Evolutionary conservation across 2,329 filamentous ascomycete genomes (phyloP).

Genomic region (Cercospora brassicicola): DNA sequence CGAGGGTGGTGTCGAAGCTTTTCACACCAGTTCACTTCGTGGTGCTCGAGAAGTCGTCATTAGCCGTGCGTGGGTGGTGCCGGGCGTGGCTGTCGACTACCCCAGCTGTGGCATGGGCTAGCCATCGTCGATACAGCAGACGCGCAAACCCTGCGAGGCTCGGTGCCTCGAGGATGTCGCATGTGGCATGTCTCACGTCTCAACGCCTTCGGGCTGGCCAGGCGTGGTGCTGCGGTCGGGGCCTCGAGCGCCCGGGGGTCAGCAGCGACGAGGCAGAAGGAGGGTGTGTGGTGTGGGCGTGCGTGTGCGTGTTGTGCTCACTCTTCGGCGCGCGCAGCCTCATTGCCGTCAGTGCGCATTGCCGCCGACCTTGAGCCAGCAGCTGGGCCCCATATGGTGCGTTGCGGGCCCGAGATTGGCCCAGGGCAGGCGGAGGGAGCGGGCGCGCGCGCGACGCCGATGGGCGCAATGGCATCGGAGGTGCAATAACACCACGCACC

Average conservation of each 20-base stretch:
- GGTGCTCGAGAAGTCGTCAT: slow-evolving; percentile 32
- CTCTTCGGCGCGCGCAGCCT: slow-evolving; percentile 6
- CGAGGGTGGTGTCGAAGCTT: slow-evolving; percentile 30
- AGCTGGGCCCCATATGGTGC: slow-evolving; percentile 5
- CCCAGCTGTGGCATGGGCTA: slow-evolving; percentile 22
- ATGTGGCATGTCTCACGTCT: slow-evolving; percentile 24
- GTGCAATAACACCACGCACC: not conserved
- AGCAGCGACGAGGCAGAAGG: not conserved
- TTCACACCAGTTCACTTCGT: slow-evolving; percentile 19
- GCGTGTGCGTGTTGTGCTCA: not conserved
- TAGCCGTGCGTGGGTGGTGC: slow-evolving; percentile 23
- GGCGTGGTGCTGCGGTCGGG: not conserved
- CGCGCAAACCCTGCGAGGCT: not conserved
- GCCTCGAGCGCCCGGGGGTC: not conserved
- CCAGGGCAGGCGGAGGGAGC: slow-evolving; percentile 12
- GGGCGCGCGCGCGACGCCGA: not conserved
- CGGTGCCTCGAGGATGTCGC: slow-evolving; percentile 13
- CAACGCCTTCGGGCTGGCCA: slow-evolving; percentile 19
- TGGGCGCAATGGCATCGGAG: not conserved
- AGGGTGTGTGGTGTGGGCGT: not conserved
- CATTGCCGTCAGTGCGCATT: slow-evolving; percentile 17
- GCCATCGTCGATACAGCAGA: slow-evolving; percentile 28
- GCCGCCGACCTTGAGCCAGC: slow-evolving; percentile 23
- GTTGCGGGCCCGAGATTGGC: slow-evolving; percentile 25
- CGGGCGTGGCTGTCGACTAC: slow-evolving; percentile 18